phyloP scores from a whole-genome alignment of 345 rosid species.

The Melastoma malabathricum region DNA sequence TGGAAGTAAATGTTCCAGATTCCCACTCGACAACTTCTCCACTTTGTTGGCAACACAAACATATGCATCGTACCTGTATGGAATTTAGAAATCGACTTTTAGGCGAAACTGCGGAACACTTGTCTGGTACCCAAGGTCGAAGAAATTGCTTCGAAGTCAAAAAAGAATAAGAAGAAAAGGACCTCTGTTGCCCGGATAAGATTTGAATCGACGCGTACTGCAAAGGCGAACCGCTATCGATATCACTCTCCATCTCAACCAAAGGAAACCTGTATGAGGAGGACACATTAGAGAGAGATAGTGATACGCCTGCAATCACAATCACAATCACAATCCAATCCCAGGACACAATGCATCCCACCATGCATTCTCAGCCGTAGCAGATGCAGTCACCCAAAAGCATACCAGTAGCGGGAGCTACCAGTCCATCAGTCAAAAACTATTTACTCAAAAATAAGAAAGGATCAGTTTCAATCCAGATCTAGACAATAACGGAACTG shows the following conservation, averaged over 20 bases:
- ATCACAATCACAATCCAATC: not conserved
- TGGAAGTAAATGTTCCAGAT: constrained; percentile 31
- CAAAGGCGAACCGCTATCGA: constrained; percentile 23
- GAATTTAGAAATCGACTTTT: not conserved
- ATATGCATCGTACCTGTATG: constrained; percentile 35
- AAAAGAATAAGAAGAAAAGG: not conserved
- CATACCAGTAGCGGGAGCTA: not conserved
- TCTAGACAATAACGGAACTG: not conserved
- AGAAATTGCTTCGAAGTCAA: not conserved
- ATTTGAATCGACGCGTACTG: constrained; percentile 45
- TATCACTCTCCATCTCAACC: constrained; percentile 26
- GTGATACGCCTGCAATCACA: not conserved
- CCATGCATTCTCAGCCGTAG: too few species aligned
- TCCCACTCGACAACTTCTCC: constrained; percentile 34
- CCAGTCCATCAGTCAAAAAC: not conserved
- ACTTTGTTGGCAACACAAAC: constrained; percentile 24
- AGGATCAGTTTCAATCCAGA: not conserved
- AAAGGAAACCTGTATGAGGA: constrained; percentile 2
- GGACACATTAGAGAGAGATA: not conserved
- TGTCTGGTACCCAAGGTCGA: not conserved
- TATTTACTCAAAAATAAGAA: not conserved
- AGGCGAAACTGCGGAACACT: not conserved
- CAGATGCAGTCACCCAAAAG: not conserved
- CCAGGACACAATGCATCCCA: too few species aligned
- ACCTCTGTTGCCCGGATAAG: constrained; percentile 33